phyloP scores from a whole-genome alignment of 2,329 filamentous ascomycete genomes.

The Aschersonia sp. region DNA sequence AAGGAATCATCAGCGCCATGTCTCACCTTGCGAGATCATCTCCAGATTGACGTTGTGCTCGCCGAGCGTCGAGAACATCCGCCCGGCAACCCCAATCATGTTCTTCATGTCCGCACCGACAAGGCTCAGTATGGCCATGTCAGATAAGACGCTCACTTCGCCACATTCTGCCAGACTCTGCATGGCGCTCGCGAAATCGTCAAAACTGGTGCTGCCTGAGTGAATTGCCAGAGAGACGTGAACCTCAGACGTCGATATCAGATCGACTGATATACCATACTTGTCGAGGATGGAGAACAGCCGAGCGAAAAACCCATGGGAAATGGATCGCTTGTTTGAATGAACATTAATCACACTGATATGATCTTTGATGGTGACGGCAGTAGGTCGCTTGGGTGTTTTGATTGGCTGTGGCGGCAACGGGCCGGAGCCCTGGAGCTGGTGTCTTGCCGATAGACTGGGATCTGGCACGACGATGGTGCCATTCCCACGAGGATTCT shows the following conservation, averaged over 20 bases:
- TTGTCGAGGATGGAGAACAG: constrained; percentile 87
- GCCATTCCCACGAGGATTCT: constrained; percentile 65
- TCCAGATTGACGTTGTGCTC: constrained; percentile 94
- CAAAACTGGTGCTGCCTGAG: constrained; percentile 50
- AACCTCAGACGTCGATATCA: constrained; percentile 93
- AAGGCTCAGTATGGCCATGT: constrained; percentile 91
- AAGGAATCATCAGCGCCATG: background rate
- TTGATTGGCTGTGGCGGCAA: constrained; percentile 20
- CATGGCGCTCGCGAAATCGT: constrained; percentile 52
- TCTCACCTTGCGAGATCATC: constrained; percentile 93
- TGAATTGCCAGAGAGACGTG: constrained; percentile 97
- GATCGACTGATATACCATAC: constrained; percentile 78
- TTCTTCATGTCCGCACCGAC: constrained; percentile 96
- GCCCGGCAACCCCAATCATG: constrained; percentile 85
- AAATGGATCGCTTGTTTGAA: constrained; percentile 91
- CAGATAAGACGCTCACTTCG: constrained; percentile 74
- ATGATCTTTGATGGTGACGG: constrained; percentile 93
- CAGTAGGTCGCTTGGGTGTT: constrained; percentile 62
- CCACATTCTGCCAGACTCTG: constrained; percentile 67
- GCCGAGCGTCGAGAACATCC: constrained; percentile 88
- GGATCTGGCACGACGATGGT: constrained; percentile 74
- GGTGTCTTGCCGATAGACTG: constrained; percentile 36
- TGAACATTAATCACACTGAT: constrained; percentile 97
- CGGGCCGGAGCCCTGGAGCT: constrained; percentile 37
- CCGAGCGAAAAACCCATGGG: constrained; percentile 87